These are phyloP conservation scores for Blastobotrys attinorum DNA, from an alignment of 805 yeast genomes.

Conservation along the genomic window DNA sequence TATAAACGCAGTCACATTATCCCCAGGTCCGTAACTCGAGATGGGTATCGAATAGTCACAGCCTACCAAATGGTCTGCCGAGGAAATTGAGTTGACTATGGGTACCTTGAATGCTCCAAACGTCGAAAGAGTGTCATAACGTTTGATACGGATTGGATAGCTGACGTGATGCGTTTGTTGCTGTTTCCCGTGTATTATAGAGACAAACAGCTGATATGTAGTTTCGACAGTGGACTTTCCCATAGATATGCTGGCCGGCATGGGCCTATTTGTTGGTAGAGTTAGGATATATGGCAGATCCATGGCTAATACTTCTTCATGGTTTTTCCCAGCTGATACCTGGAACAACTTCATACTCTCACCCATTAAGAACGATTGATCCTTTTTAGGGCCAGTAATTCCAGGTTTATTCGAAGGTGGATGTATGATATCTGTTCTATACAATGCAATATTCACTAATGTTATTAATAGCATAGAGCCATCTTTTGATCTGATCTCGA, in stretches of 20 bases:
- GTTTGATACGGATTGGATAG: slow-evolving; percentile 30
- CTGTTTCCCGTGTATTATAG: slow-evolving; percentile 21
- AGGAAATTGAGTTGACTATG: slow-evolving; percentile 16
- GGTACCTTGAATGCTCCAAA: slow-evolving; percentile 31
- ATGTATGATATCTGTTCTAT: slow-evolving; percentile 32
- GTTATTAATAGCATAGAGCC: slow-evolving; percentile 19
- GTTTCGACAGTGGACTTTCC: slow-evolving; percentile 27
- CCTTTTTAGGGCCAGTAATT: slow-evolving; percentile 24
- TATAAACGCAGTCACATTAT: slow-evolving; percentile 24
- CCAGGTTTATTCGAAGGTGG: slow-evolving; percentile 29
- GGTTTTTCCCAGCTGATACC: slow-evolving; percentile 15
- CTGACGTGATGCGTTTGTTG: slow-evolving; percentile 16
- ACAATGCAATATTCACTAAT: slow-evolving; percentile 29
- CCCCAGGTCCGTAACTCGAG: slow-evolving; percentile 35
- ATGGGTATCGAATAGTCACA: slow-evolving; percentile 27
- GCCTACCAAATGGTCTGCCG: slow-evolving; percentile 30
- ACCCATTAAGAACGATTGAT: slow-evolving; percentile 31
- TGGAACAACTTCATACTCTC: slow-evolving; percentile 22
- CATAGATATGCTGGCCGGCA: slow-evolving; percentile 30
- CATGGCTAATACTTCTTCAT: slow-evolving; percentile 24
- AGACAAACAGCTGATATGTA: slow-evolving; percentile 28
- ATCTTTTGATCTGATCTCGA: slow-evolving; percentile 30
- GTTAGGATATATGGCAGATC: slow-evolving; percentile 34
- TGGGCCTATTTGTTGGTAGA: slow-evolving; percentile 25
- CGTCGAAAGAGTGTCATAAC: slow-evolving; percentile 33